Evolutionary conservation across 2,329 filamentous ascomycete species (phyloP).

Genomic region (Microthyrium microscopicum): DNA sequence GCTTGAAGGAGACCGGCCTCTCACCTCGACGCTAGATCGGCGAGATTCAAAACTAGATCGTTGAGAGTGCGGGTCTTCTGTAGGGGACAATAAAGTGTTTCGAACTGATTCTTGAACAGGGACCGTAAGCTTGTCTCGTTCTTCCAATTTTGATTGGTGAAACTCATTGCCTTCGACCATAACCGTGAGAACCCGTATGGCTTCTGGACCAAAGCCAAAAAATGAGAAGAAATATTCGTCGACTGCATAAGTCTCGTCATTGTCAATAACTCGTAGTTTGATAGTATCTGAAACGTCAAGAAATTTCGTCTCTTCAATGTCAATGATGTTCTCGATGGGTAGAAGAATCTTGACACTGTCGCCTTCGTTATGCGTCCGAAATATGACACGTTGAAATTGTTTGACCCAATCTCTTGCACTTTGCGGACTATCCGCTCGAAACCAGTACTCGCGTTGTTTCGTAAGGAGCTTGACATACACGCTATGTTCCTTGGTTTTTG

Average conservation of each 20-base stretch:
- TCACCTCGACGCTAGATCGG: too few species aligned
- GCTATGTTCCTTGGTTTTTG: constrained; percentile 51
- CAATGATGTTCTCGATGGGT: constrained; percentile 74
- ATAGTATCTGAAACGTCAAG: constrained; percentile 85
- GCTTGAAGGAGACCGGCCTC: too few species aligned
- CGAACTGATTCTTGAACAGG: too few species aligned
- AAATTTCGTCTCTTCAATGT: constrained; percentile 82
- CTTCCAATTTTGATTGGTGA: too few species aligned
- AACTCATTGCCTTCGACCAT: constrained; percentile 49
- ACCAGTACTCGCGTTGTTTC: constrained; percentile 67
- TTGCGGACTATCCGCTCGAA: constrained; percentile 70
- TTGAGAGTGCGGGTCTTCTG: too few species aligned
- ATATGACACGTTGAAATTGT: constrained; percentile 83
- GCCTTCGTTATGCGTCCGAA: constrained; percentile 86
- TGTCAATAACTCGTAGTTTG: constrained; percentile 84
- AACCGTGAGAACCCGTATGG: constrained; percentile 58
- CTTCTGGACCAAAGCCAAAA: constrained; percentile 72
- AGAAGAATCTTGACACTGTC: constrained; percentile 93
- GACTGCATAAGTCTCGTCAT: constrained; percentile 84
- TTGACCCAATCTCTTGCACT: constrained; percentile 97
- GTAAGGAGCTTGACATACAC: constrained; percentile 73
- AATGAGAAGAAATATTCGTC: constrained; percentile 99
- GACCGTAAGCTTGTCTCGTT: too few species aligned
- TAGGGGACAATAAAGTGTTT: too few species aligned
- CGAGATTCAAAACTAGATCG: too few species aligned